A percentile compares a stretch with the other conserved stretches of the same genome.
phyloP scores from a whole-genome alignment of 257 asterid genomes.

The Forsythia viridissima region DNA sequence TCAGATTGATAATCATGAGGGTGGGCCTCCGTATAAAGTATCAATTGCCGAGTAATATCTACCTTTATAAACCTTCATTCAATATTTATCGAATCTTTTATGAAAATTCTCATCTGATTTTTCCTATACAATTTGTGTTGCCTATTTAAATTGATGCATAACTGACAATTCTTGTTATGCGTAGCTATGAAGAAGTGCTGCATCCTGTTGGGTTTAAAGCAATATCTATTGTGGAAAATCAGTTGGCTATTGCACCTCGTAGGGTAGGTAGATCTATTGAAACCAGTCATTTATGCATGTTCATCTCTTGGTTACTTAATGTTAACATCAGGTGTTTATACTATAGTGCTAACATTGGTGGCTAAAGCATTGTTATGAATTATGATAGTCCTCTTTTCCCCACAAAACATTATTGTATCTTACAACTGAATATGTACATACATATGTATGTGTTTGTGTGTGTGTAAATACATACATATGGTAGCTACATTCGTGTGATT shows the following conservation, averaged over 20 bases:
- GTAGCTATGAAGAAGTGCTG: constrained; percentile 76
- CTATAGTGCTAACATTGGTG: background rate
- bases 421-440: too few relatives aligned
- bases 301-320: background rate
- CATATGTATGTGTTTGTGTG: too few relatives aligned
- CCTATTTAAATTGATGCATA: background rate
- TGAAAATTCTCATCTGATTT: background rate
- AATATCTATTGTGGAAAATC: constrained; percentile 58
- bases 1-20: constrained; percentile 73
- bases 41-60: constrained; percentile 64
- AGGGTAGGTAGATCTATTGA: constrained; percentile 36
- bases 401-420: too few relatives aligned
- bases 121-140: background rate
- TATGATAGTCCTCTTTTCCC: background rate
- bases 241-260: constrained; percentile 67
- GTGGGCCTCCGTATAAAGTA: constrained; percentile 89
- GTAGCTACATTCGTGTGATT: too few relatives aligned
- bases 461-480: too few relatives aligned
- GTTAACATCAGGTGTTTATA: background rate
- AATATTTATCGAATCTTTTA: background rate
- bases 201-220: constrained; percentile 72
- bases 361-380: background rate
- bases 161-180: constrained; percentile 2
- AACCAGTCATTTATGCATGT: background rate
- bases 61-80: constrained; percentile 1